Conservation (phyloP, 495 filamentous ascomycete species). For the Monascus purpureus region DNA sequence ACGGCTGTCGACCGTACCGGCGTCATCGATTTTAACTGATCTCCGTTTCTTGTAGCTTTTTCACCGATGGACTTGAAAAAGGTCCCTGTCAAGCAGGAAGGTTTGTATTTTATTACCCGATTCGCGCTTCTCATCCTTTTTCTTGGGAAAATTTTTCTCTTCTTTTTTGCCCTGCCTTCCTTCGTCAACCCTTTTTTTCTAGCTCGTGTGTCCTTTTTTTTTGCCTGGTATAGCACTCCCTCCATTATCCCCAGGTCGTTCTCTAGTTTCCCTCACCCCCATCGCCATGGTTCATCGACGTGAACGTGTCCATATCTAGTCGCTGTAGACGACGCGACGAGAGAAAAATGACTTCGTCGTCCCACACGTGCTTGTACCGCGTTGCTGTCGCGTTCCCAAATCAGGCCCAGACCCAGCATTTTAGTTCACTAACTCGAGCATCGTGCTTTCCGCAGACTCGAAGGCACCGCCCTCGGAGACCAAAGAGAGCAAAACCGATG, state of each 20-base stretch:
- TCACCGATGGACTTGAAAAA: constrained; percentile 42
- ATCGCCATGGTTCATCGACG: no score
- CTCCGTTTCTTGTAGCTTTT: constrained; percentile 17
- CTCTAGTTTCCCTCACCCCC: no score
- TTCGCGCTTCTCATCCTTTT: constrained; percentile 2
- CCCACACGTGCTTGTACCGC: no score
- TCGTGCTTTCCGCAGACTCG: constrained; percentile 21
- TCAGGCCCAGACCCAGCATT: no score
- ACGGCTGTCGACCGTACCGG: constrained; percentile 36
- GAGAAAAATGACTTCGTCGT: no score
- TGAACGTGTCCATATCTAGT: no score
- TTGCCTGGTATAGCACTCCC: no score
- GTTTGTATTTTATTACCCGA: constrained; percentile 14
- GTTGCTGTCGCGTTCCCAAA: no score
- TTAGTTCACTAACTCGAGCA: constrained; percentile 11
- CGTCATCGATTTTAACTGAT: constrained; percentile 23
- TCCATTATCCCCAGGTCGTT: no score
- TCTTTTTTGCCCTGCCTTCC: constrained; percentile 4
- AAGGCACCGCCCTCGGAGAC: constrained; percentile 25
- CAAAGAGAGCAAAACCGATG: constrained; percentile 27
- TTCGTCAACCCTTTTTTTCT: no score
- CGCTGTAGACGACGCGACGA: no score
- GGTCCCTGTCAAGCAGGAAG: constrained; percentile 28
- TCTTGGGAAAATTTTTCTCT: constrained; percentile 6
- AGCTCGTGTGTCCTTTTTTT: no score